Percentiles rank a stretch among this genome's conserved stretches.
Conservation (phyloP, 805 yeast genomes). For the Nakazawaea pomicola region DNA sequence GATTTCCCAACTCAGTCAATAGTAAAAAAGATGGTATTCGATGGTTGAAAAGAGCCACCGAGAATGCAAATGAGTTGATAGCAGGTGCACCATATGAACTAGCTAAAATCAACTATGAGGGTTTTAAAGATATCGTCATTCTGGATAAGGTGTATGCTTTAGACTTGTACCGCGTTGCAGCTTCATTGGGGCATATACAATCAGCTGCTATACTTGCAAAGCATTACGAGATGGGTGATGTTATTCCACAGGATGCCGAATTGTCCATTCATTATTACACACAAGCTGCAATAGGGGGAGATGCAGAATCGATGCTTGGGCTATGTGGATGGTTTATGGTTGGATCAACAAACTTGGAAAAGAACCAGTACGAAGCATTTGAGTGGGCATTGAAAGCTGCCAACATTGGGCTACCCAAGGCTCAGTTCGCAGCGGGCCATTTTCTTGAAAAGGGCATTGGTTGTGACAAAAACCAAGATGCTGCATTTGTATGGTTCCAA, state of each 20-base stretch:
- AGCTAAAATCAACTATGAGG: conserved; percentile 77
- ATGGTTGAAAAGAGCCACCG: conserved; percentile 87
- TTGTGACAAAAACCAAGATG: conserved; percentile 49
- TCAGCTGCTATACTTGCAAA: conserved; percentile 78
- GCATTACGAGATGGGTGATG: conserved; percentile 77
- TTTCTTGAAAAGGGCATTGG: conserved; percentile 89
- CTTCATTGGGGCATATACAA: conserved; percentile 79
- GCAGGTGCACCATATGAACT: conserved; percentile 94
- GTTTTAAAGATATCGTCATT: conserved; percentile 82
- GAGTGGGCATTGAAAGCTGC: conserved; percentile 95
- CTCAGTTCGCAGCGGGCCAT: conserved; percentile 79
- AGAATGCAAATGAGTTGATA: conserved; percentile 75
- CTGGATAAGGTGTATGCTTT: conserved; percentile 81
- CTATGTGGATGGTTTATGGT: conserved; percentile 96
- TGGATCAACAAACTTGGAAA: conserved; percentile 82
- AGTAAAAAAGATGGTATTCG: conserved; percentile 84
- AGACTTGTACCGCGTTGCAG: conserved; percentile 82
- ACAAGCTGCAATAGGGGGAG: conserved; percentile 84
- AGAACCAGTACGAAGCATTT: conserved; percentile 80
- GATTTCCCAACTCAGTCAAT: conserved; percentile 59
- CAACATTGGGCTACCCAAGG: conserved; percentile 64
- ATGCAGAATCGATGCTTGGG: conserved; percentile 85
- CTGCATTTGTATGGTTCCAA: conserved; percentile 70
- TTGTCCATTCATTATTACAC: conserved; percentile 90
- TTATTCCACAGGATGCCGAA: conserved; percentile 73